A percentile compares a stretch with the other conserved stretches of the same genome.
Evolutionary conservation across 2,329 filamentous ascomycete species (phyloP).

Genomic region (Purpureocillium lavendulum): DNA sequence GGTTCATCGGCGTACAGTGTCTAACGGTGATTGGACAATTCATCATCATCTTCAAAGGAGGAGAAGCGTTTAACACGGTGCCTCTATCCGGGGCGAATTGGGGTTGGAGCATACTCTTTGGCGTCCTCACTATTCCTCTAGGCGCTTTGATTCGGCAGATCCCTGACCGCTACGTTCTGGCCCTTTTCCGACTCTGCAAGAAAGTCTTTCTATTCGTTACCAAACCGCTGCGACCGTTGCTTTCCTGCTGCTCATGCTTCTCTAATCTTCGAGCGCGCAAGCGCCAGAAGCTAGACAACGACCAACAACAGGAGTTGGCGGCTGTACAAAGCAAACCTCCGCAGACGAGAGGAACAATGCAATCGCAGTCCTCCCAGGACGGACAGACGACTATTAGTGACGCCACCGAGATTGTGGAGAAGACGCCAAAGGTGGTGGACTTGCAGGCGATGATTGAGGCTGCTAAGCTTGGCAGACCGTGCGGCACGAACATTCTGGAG

Average conservation of each 20-base stretch:
- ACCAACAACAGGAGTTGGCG: slow-evolving; percentile 14
- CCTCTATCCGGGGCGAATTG: slow-evolving; percentile 57
- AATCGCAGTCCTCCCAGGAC: neutral
- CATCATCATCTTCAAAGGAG: slow-evolving; percentile 65
- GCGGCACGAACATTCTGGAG: slow-evolving; percentile 23
- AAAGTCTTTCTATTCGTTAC: slow-evolving; percentile 9
- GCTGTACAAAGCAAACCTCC: slow-evolving; percentile 12
- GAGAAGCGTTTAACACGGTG: slow-evolving; percentile 55
- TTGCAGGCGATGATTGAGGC: slow-evolving; percentile 21
- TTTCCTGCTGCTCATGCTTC: slow-evolving; percentile 10
- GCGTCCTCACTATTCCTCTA: slow-evolving; percentile 58
- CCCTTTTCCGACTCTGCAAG: slow-evolving; percentile 17
- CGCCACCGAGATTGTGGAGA: slow-evolving; percentile 1
- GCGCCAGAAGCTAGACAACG: slow-evolving; percentile 13
- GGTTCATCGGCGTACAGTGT: slow-evolving; percentile 62
- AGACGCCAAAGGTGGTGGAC: slow-evolving; percentile 15
- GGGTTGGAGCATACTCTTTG: slow-evolving; percentile 62
- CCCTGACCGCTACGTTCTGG: slow-evolving; percentile 24
- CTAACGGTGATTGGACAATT: slow-evolving; percentile 63
- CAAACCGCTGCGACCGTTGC: slow-evolving; percentile 9
- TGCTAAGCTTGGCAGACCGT: slow-evolving; percentile 17
- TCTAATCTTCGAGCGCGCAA: slow-evolving; percentile 12
- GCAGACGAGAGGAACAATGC: neutral
- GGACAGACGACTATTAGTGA: neutral
- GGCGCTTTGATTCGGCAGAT: slow-evolving; percentile 32